These are phyloP conservation scores for Pythium periplocum DNA, from an alignment of 352 stramenopile genomes.

Conservation along the genomic window DNA sequence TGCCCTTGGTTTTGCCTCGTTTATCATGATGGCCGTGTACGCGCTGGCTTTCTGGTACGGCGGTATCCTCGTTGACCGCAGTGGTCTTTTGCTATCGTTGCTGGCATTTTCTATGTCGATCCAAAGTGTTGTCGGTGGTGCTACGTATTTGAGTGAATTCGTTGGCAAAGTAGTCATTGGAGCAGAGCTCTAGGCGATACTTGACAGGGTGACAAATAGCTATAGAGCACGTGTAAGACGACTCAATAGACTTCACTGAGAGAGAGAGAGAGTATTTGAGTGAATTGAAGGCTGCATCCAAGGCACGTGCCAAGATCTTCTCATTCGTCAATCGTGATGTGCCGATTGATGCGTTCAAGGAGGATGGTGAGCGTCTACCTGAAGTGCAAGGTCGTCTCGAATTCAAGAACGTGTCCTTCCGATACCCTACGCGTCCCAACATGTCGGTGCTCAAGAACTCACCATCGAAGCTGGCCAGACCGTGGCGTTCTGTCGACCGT, in stretches of 20 bases:
- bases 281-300: constrained; percentile 8
- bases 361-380: not conserved
- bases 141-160: not conserved
- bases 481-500: constrained; percentile 12
- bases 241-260: no score
- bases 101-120: constrained; percentile 34
- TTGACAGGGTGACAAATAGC: no score
- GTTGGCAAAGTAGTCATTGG: no score
- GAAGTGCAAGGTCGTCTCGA: constrained; percentile 4
- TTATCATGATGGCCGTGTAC: constrained; percentile 23
- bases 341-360: constrained; percentile 12
- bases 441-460: constrained; percentile 10
- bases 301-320: constrained; percentile 10
- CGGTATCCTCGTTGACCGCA: constrained; percentile 21
- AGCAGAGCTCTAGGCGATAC: no score
- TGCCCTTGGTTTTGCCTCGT: constrained; percentile 59
- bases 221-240: no score
- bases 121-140: constrained; percentile 16
- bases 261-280: no score
- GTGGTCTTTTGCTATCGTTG: constrained; percentile 23
- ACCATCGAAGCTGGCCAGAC: constrained; percentile 10
- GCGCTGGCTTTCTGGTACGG: constrained; percentile 46
- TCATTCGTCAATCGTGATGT: constrained; percentile 2
- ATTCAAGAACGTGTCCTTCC: constrained; percentile 7
- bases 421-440: constrained; percentile 9